Evolutionary conservation across 2,329 filamentous ascomycete species (phyloP), one percentile per base, ranked within the genome.

Genomic region (Exophiala sp.): DNA sequence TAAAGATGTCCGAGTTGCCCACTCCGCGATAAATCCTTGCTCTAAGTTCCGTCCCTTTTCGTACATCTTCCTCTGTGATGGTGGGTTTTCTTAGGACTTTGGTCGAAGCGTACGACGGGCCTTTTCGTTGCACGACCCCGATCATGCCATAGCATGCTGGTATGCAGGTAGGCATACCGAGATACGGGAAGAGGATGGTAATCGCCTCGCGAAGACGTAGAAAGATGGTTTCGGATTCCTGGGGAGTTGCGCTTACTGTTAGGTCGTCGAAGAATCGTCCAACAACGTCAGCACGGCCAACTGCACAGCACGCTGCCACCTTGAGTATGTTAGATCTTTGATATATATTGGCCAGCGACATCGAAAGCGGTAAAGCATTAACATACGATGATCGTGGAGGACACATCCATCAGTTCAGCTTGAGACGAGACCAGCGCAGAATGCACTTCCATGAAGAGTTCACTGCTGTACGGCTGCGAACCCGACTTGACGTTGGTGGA

Each of bases 111-210:
- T 7, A 54, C 6, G 11, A 18, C 5, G 12, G 14, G 21, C 52
- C 52, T 41, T 54, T 54, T 1, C 52, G 34, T 40, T 54, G 32
- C n/a, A 54, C 21, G 1, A 54, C 48, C 2, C 53, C 53, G 14
- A 55, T 55, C 48, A 55, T 55, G 5, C 53, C 48, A 33, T 51
- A 55, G 21, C 42, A 51, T 14, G 42, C 53, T 7, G 53, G 53
- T 11, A 55, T 52, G n/a, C 47, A 55, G 3, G 47, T 47, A 8
- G 53, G 48, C 16, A 55, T 34, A 6, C 53, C 48, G 4, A 55
- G 12, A 21, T 47, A 55, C 3, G 53, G 53, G 18, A 51, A 52
- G 10, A 47, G 47, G 21, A 51, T 51, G 10, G 43, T 47, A 12
- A 52, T 47, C 16, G 47, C 41, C 32, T 55, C 53, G 3, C 48